Conservation (phyloP, 441 rosid species). For the Metrosideros polymorpha region DNA sequence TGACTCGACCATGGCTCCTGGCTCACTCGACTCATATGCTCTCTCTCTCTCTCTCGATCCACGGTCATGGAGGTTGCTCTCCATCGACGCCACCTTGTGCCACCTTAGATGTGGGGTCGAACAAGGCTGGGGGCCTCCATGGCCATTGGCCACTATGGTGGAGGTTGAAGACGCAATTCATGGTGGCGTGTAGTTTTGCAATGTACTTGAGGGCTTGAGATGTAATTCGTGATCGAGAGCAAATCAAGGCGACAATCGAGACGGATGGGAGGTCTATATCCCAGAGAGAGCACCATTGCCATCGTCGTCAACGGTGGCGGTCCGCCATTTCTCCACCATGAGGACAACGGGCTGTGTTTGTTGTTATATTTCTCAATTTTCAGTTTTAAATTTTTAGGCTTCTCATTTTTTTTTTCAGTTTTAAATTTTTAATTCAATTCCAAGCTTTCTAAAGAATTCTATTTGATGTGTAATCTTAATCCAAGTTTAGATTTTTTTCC, state of each 20-base stretch:
- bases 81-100: accelerated
- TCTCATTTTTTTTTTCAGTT: not conserved
- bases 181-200: not conserved
- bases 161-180: not conserved
- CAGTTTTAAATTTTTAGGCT: not conserved
- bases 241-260: not conserved
- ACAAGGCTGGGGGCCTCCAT: not conserved
- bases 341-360: not conserved
- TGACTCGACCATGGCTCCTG: too few relatives aligned
- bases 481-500: not conserved
- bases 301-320: not conserved
- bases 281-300: too few relatives aligned
- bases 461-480: not conserved
- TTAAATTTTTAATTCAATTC: not conserved
- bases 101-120: not conserved
- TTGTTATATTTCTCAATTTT: not conserved
- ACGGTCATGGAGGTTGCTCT: not conserved
- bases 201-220: not conserved
- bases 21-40: too few relatives aligned
- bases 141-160: not conserved
- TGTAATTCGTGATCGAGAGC: not conserved
- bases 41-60: not conserved
- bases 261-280: too few relatives aligned
- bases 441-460: not conserved
- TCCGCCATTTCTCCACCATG: not conserved